Base-by-base conservation (phyloP, 2,329 filamentous ascomycete genomes). In the Furcasterigmium sp. region DNA sequence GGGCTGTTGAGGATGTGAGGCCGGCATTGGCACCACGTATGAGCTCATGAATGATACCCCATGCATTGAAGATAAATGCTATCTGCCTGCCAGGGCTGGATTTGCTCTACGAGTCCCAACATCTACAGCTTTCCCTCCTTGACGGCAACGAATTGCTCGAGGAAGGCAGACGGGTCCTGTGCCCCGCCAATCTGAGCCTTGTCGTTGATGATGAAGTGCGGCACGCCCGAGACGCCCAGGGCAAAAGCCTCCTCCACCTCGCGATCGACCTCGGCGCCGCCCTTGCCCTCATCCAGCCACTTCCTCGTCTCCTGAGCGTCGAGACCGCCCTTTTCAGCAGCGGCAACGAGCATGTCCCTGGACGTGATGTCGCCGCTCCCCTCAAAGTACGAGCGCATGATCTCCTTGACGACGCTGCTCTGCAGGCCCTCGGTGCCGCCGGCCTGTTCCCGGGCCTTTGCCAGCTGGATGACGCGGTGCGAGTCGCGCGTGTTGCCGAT, bases 401-500 rank as follows among this genome's bases (percentile, higher is more conserved):
- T 60, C 52, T 78, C 72, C 52, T 78, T 68, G 19, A 85, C 72
- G 11, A 87, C 73, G 39, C 66, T 64, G 28, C 75, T 81, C 67
- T 87, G 78, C 18, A 58, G 57, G 4, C 67, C 67, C 42, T 77
- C 46, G 45, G 55, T 61, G 32, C n/a, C n/a, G 32, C n/a, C n/a
- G 15, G 32, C n/a, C n/a, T 18, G 5, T 15, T 35, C 32, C 44
- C 64, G 59, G 58, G 68, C 56, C 72, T 80, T 64, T 62, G 70
- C 87, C 43, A 90, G 73, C 65, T 90, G 80, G 36, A 91, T 75
- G 47, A 91, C 58, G 4, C 89, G 78, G 62, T 95, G 89, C 44
- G 84, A 85, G 54, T 94, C 85, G 17, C 87, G 73, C 15, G 88
- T 91, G 55, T 83, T 86, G 38, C 90, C 90, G 6, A 81, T 81